These are phyloP conservation scores for Adansonia rubrostipa DNA, from an alignment of 441 rosid genomes.

Conservation along the genomic window DNA sequence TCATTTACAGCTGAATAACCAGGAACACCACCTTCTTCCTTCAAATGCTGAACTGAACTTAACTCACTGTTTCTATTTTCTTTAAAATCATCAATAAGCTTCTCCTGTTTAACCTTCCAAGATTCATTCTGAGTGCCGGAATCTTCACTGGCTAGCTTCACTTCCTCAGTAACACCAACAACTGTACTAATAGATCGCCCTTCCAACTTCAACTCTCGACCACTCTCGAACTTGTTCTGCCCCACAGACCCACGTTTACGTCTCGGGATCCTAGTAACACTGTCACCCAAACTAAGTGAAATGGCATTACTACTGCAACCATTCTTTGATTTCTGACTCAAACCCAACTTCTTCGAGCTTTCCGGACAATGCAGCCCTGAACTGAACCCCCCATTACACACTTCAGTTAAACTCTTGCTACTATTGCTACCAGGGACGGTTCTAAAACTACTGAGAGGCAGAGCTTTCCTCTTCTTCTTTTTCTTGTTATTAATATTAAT, in stretches of 20 bases:
- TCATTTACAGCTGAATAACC: constrained; percentile 38
- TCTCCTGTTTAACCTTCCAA: constrained; percentile 44
- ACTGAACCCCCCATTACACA: constrained; percentile 49
- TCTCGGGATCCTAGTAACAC: constrained; percentile 19
- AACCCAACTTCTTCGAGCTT: constrained; percentile 46
- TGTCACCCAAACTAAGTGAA: constrained; percentile 48
- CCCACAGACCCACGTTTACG: constrained; percentile 30
- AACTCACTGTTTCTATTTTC: constrained; percentile 40
- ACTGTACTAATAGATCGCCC: constrained; percentile 42
- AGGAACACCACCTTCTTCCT: constrained; percentile 49
- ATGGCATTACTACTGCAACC: constrained; percentile 46
- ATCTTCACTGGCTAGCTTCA: constrained; percentile 43
- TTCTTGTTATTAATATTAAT: constrained; percentile 34
- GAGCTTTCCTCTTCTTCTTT: constrained; percentile 64
- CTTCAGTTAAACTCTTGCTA: constrained; percentile 56
- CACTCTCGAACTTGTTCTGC: constrained; percentile 27
- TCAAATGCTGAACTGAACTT: constrained; percentile 39
- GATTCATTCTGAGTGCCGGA: constrained; percentile 40
- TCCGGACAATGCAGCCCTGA: constrained; percentile 38
- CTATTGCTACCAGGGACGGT: constrained; percentile 42
- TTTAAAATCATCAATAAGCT: constrained; percentile 41
- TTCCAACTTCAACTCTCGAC: constrained; percentile 42
- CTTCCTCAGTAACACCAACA: constrained; percentile 40
- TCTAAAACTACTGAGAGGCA: constrained; percentile 60
- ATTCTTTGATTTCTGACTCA: constrained; percentile 46